Evolutionary conservation across 2,329 filamentous ascomycete species (phyloP).

Genomic region (Talaromyces sp.): DNA sequence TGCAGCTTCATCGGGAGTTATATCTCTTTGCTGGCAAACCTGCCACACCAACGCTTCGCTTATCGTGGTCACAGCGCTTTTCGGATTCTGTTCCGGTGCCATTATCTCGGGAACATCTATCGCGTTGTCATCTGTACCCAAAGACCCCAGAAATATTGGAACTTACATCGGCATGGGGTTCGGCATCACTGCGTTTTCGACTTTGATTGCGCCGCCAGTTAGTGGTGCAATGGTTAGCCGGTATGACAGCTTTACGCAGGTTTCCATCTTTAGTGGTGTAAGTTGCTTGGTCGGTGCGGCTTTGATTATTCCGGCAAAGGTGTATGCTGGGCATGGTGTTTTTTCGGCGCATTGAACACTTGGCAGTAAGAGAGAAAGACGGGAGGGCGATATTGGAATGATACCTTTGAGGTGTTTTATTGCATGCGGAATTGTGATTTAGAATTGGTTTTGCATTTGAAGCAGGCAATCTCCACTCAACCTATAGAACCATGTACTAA

Average conservation of each 20-base stretch:
- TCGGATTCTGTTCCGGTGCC: conserved; percentile 34
- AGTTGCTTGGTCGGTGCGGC: conserved; percentile 28
- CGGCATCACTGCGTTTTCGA: conserved; percentile 41
- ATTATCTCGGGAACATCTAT: conserved; percentile 28
- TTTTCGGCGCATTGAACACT: not conserved
- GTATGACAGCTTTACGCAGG: conserved; percentile 41
- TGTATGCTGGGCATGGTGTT: conserved; percentile 9
- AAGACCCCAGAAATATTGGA: conserved; percentile 21
- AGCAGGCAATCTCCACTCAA: not conserved
- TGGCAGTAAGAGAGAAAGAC: not conserved
- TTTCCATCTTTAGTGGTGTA: conserved; percentile 31
- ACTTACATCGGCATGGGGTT: conserved; percentile 25
- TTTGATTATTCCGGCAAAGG: conserved; percentile 1
- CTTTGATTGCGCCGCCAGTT: conserved; percentile 49
- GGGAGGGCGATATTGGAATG: not conserved
- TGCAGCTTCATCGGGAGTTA: conserved; percentile 25
- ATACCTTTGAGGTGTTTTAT: not conserved
- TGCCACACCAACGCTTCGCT: conserved; percentile 26
- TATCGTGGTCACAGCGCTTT: conserved; percentile 30
- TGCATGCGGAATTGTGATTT: not conserved
- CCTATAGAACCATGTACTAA: not conserved
- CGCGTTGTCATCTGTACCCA: conserved; percentile 18
- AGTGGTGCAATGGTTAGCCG: conserved; percentile 44
- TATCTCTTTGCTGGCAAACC: conserved; percentile 31
- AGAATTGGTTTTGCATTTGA: not conserved